phyloP scores from a whole-genome alignment of 2,329 filamentous ascomycete genomes.

The Verticillium nubilum region DNA sequence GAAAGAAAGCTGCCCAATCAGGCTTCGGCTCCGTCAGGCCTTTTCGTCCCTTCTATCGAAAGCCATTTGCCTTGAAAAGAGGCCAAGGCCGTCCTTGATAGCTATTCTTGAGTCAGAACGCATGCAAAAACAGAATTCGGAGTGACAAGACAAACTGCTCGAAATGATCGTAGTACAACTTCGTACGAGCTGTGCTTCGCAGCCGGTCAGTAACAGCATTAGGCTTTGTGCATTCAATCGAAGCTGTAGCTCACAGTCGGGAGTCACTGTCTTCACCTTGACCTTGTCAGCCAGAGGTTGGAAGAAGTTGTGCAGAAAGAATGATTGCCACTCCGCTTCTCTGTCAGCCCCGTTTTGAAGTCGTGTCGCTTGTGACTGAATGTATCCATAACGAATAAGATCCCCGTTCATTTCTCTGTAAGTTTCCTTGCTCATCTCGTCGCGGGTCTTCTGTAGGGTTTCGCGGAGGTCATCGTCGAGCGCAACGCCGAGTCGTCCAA shows the following conservation, averaged over 20 bases:
- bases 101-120: background rate
- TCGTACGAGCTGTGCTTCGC: background rate
- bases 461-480: too few relatives aligned
- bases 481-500: too few relatives aligned
- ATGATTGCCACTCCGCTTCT: background rate
- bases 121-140: background rate
- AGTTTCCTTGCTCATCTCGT: too few relatives aligned
- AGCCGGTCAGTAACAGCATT: background rate
- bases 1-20: slow-evolving; percentile 11
- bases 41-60: background rate
- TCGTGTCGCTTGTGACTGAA: background rate
- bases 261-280: background rate
- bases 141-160: background rate
- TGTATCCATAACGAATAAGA: background rate
- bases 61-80: background rate
- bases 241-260: background rate
- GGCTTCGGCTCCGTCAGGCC: slow-evolving; percentile 9
- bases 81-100: background rate
- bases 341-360: background rate
- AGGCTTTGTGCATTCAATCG: background rate
- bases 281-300: background rate
- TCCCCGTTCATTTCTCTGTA: background rate
- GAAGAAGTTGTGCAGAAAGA: background rate
- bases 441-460: too few relatives aligned
- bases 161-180: slow-evolving; percentile 1